Conservation (phyloP, 164 flowering plant genomes). For the Stephania japonica region DNA sequence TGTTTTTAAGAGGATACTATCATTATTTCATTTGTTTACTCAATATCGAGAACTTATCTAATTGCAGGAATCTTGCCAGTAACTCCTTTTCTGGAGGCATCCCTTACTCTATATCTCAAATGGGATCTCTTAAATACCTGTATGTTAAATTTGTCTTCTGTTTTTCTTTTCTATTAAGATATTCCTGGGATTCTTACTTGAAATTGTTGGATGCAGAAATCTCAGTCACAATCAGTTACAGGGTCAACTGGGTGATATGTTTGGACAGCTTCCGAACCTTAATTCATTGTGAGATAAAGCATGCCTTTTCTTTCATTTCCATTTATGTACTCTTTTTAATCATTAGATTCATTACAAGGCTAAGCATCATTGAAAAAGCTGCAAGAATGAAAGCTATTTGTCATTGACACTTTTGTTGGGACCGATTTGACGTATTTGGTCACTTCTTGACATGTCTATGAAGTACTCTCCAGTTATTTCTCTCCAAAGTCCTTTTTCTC, state of each 20-base stretch:
- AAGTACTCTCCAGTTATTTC: background rate
- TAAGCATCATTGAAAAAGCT: background rate
- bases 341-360: background rate
- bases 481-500: background rate
- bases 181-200: background rate
- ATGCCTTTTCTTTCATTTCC: background rate
- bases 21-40: background rate
- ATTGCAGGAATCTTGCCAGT: conserved; percentile 73
- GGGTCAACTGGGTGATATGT: conserved; percentile 44
- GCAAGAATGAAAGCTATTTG: background rate
- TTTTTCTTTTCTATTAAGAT: conserved; percentile 2
- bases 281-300: conserved; percentile 56
- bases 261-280: conserved; percentile 52
- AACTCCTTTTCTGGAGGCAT: conserved; percentile 50
- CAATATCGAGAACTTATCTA: conserved; percentile 4
- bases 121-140: conserved; percentile 65
- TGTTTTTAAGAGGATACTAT: background rate
- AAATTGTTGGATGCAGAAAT: conserved; percentile 38
- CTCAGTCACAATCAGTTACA: conserved; percentile 71
- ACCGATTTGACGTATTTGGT: background rate
- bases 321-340: background rate
- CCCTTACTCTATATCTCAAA: conserved; percentile 58
- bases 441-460: background rate
- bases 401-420: background rate
- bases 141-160: conserved; percentile 28